Evolutionary conservation across 805 yeast species (phyloP), one percentile per base, ranked within the genome.

Genomic region (Nematodospora valgi): DNA sequence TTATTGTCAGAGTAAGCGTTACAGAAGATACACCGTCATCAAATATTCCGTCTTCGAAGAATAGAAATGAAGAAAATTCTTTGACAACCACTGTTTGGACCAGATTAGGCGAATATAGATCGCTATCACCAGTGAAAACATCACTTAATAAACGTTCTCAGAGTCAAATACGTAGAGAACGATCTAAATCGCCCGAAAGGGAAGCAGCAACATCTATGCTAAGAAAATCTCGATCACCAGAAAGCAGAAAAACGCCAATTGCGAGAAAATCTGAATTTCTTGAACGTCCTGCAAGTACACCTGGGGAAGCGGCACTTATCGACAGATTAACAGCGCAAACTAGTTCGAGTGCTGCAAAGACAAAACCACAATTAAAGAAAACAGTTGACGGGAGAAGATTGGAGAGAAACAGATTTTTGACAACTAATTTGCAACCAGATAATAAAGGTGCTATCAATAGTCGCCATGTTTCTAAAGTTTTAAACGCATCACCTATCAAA

Each of bases 41-140:
- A 14, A 27, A 14, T 6, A 27, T 6, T 14, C 6, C 8, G 10
- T 10, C 10, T 12, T 15, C 18, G 16, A 27, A 12, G 10, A 13
- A 27, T 13, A 11, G 5, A 12, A 6, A 5, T 7, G 19, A 27
- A 27, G 15, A 10, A 5, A n/a, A n/a, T n/a, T n/a, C n/a, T n/a
- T n/a, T n/a, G n/a, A n/a, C n/a, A 4, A 20, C 27, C 21, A 14
- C 21, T 10, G 30, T 37, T 3, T 31, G 39, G 39, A 13, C 24
- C 17, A 31, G 23, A 9, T 14, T 31, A 8, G 35, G 24, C n/a
- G 32, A 20, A 13, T 29, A 24, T 10, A 12, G 35, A 21, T 15
- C 39, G 5, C 28, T 37, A 23, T 37, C 39, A 4, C 39, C 39
- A 13, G 26, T 31, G 3, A 36, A 25, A 17, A 4, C 18, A 10